Base-by-base conservation (phyloP, 139 green algal species). In the Klebsormidium nitens region DNA sequence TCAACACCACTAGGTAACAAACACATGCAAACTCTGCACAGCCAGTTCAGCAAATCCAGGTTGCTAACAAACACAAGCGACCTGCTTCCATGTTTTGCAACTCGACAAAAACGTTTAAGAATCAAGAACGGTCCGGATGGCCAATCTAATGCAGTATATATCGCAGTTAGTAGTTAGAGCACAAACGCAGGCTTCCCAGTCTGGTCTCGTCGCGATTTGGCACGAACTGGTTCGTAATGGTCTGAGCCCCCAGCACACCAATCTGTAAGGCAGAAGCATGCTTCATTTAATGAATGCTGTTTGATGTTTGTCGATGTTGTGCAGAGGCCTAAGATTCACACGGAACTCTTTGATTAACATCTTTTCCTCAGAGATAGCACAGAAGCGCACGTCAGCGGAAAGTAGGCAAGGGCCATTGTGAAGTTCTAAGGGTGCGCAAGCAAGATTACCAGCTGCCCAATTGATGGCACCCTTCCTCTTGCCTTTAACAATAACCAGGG, bases 181-280 rank as follows among this genome's bases (percentile, higher is more conserved):
- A 70, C 47, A 3, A 70, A 31, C 3, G 31, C 28, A 23, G 62
- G 26, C 37, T 70, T 70, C 26, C 62, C 62, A 66, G 19, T 14
- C 40, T 66, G 59, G 47, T 6, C 6, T 3, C 34, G 52, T n/a
- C 56, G 52, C 29, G 26, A 35, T 3, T 38, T 28, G 2, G 69
- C 69, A 32, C 65, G 32, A 32, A 76, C 31, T 19, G 69, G 64
- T 46, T 76, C 69, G 28, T 76, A 76, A 36, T 76, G 69, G 42
- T 76, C 69, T 8, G 38, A 60, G 11, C 69, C 69, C 2, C 29
- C 69, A 19, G 61, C 69, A 67, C 69, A 76, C 69, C 69, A 76
- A 2, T 31, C 69, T 74, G 66, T 42, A 65, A 0, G 35, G 46
- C 26, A 34, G 40, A 14, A 57, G 26, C 19, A 23, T 36, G 31